phyloP scores from a whole-genome alignment of 2,329 filamentous ascomycete genomes.

The Stemphylium vesicarium region DNA sequence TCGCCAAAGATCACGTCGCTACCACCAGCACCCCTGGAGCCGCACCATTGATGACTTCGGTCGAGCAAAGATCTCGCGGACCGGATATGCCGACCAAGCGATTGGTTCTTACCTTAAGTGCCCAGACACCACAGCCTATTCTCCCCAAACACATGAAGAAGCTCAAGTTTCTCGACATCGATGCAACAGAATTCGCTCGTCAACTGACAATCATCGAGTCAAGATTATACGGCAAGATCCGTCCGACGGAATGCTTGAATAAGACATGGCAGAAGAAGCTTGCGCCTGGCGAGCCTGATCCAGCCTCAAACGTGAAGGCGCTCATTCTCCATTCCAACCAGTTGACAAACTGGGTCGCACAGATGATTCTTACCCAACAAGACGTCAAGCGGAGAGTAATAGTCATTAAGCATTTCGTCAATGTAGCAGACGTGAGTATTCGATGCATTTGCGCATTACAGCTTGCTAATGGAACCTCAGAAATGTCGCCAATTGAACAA shows the following conservation, averaged over 20 bases:
- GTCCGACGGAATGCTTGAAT: slow-evolving; percentile 92
- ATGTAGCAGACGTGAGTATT: slow-evolving; percentile 83
- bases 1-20: slow-evolving; percentile 90
- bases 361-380: slow-evolving; percentile 95
- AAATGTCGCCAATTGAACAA: slow-evolving; percentile 96
- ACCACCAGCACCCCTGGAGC: slow-evolving; percentile 93
- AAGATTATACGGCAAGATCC: slow-evolving; percentile 92
- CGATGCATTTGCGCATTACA: not conserved
- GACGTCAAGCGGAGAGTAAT: slow-evolving; percentile 96
- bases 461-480: slow-evolving; percentile 56
- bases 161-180: slow-evolving; percentile 96
- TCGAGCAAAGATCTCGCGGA: slow-evolving; percentile 87
- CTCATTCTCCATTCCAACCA: slow-evolving; percentile 98
- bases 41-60: slow-evolving; percentile 78
- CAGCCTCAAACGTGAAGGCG: slow-evolving; percentile 92
- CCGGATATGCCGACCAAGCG: slow-evolving; percentile 86
- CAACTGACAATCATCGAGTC: slow-evolving; percentile 98
- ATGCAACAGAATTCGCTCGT: slow-evolving; percentile 93
- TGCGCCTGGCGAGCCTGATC: slow-evolving; percentile 78
- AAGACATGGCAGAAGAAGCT: slow-evolving; percentile 99
- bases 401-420: slow-evolving; percentile 97
- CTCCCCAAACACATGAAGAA: slow-evolving; percentile 99
- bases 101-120: slow-evolving; percentile 84
- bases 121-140: slow-evolving; percentile 83
- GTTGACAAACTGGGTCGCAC: slow-evolving; percentile 98